A percentile compares a stretch with the other conserved stretches of the same genome.
Evolutionary conservation across 2,329 filamentous ascomycete species (phyloP).

Genomic region (Basipetospora sp.): DNA sequence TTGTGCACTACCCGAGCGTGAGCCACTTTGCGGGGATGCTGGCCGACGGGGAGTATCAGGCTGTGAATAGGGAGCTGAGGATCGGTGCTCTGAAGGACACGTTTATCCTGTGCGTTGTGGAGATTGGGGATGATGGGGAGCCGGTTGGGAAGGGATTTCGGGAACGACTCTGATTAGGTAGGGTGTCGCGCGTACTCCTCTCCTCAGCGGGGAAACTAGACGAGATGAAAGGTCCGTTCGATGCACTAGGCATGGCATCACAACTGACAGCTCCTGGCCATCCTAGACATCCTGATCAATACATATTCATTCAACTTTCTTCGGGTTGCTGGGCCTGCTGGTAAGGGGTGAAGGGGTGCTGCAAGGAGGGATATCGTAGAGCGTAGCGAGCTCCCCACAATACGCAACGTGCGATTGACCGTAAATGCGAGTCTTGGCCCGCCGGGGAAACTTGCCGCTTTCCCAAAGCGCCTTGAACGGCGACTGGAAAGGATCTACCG

Average conservation of each 20-base stretch:
- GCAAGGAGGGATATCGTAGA: too few species aligned
- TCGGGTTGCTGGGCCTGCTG: too few species aligned
- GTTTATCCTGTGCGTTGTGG: constrained; percentile 3
- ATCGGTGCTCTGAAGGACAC: constrained; percentile 2
- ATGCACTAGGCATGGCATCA: too few species aligned
- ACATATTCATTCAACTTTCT: too few species aligned
- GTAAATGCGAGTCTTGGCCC: neutral
- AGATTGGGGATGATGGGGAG: constrained; percentile 1
- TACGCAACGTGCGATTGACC: too few species aligned
- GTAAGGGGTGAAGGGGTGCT: too few species aligned
- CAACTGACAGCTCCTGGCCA: too few species aligned
- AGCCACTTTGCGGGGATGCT: constrained; percentile 42
- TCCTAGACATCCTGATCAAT: too few species aligned
- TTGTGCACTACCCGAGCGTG: constrained; percentile 50
- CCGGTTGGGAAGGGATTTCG: neutral
- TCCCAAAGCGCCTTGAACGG: neutral
- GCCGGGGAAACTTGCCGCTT: neutral
- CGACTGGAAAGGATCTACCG: neutral
- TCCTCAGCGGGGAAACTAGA: too few species aligned
- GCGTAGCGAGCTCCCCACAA: too few species aligned
- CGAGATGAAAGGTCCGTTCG: too few species aligned
- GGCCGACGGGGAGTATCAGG: constrained; percentile 1
- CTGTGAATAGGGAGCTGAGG: neutral
- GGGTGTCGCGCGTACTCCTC: too few species aligned
- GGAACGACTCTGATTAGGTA: neutral